Base-by-base conservation (phyloP, 2,329 filamentous ascomycete genomes). In the Paracoccidioides lutzii region DNA sequence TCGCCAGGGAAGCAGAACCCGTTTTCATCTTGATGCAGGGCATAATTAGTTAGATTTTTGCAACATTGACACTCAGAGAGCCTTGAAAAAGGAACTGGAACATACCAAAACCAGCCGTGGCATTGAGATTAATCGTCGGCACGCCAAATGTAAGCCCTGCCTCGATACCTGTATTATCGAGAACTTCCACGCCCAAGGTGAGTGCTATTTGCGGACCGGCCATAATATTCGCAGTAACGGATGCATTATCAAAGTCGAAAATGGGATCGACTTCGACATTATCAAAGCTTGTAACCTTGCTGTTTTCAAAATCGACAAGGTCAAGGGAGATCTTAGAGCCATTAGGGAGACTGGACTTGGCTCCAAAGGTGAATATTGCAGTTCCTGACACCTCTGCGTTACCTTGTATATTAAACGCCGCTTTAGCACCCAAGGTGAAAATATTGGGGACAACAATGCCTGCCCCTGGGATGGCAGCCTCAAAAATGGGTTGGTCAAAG, bases 161-260 rank as follows among this genome's bases (percentile, higher is more conserved):
- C 32, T 59, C 58, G 15, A 57, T 52, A 22, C 56, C 56, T 38
- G 40, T 43, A n/a, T 46, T 49, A 10, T 51, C 54, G n/a, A 59
- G 58, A 42, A 67, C 55, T 22, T 64, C 63, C n/a, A 65, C 51
- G 10, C 63, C 64, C 42, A 65, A 61, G 5, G 62, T 62, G 22
- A 67, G 52, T n/a, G 60, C 58, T 1, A 63, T 58, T 35, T 62
- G 59, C 22, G 64, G 62, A 42, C 62, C 59, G 14, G 60, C 63
- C 10, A 57, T 54, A 14, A 63, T 51, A 28, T 61, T 60, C 41
- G 64, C 53, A 9, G 60, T 59, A 43, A 62, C 59, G 4, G 61
- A 59, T 9, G 62, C 54, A 14, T 62, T 59, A 40, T 62, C 62
- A 28, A 69, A 52, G 14, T 61, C 57, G 43, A 68, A 61, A 28